Evolutionary conservation across 2,329 filamentous ascomycete genomes (phyloP), one percentile per base, ranked within the genome.

Genomic region (Alternaria sp.): DNA sequence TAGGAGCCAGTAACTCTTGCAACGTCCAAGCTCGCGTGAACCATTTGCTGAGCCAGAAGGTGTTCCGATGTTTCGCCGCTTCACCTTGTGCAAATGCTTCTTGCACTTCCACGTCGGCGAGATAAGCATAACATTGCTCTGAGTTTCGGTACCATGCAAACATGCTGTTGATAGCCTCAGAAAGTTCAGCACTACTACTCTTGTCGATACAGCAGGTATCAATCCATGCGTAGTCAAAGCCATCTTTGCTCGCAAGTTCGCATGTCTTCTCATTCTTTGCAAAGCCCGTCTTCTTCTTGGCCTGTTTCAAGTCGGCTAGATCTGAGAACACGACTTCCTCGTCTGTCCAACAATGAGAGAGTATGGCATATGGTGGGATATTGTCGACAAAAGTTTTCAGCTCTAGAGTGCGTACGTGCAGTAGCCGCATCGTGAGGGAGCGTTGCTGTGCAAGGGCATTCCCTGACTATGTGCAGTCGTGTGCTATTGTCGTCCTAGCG

Each of bases 141-240:
- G 65, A 63, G 4, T 57, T 6, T 28, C 40, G 54, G 11, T 74
- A 74, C 64, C 66, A 74, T 1, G 54, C n/a, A 12, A 69, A 71
- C 66, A 70, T 65, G 1, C 62, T 68, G 30, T 71, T 65, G 36
- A 69, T 69, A 8, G 65, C 67, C 17, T 68, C 63, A 2, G 62
- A 66, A 3, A 69, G 55, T 21, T 70, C 62, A 11, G 64, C 63
- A 10, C 56, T 69, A 3, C 65, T 69, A 4, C 40, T 61, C 21
- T 73, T 71, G n/a, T 73, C 66, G n/a, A 74, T 73, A 25, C 70
- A 70, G 15, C 68, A 73, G 1, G 65, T 70, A 23, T 73, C 68
- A 1, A 70, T 59, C 67, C 69, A 73, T 1, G 52, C 52, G 1
- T 64, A 71, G 0, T 59, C 25, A 3, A 63, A 62, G 0, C 46